phyloP scores from a whole-genome alignment of 2,329 filamentous ascomycete species.

The Chaetomium globosum region DNA sequence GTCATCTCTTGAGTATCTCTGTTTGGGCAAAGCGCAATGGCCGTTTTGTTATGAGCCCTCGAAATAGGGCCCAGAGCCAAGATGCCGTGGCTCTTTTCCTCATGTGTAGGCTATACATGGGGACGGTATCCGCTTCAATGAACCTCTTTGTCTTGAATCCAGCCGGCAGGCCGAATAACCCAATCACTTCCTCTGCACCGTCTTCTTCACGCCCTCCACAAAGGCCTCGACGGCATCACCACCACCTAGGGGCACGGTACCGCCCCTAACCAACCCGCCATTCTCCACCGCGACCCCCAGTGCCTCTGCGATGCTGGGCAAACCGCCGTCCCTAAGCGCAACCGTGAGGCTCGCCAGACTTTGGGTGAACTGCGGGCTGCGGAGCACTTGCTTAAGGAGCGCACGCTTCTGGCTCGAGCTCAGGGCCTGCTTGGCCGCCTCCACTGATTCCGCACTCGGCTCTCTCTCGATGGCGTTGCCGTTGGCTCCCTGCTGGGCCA shows the following conservation, averaged over 20 bases:
- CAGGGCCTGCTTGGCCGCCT: slow-evolving; percentile 73
- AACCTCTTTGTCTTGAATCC: background rate
- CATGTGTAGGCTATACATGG: background rate
- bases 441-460: slow-evolving; percentile 67
- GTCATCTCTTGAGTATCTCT: background rate
- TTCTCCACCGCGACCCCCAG: slow-evolving; percentile 79
- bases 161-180: background rate
- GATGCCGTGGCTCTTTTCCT: background rate
- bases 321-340: slow-evolving; percentile 84
- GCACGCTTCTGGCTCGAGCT: slow-evolving; percentile 75
- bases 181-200: slow-evolving; percentile 61
- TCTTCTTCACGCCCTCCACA: slow-evolving; percentile 82
- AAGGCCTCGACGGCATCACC: slow-evolving; percentile 90
- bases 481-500: slow-evolving; percentile 69
- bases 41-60: background rate
- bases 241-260: slow-evolving; percentile 82
- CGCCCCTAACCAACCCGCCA: slow-evolving; percentile 76
- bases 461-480: slow-evolving; percentile 62
- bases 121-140: background rate
- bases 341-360: slow-evolving; percentile 82
- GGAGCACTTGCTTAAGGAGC: slow-evolving; percentile 77
- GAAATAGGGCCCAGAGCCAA: background rate
- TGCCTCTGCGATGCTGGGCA: slow-evolving; percentile 87
- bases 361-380: slow-evolving; percentile 89
- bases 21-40: background rate